phyloP scores from a whole-genome alignment of 371 early-diverging fungal species.

The Sporodiniella umbellata region DNA sequence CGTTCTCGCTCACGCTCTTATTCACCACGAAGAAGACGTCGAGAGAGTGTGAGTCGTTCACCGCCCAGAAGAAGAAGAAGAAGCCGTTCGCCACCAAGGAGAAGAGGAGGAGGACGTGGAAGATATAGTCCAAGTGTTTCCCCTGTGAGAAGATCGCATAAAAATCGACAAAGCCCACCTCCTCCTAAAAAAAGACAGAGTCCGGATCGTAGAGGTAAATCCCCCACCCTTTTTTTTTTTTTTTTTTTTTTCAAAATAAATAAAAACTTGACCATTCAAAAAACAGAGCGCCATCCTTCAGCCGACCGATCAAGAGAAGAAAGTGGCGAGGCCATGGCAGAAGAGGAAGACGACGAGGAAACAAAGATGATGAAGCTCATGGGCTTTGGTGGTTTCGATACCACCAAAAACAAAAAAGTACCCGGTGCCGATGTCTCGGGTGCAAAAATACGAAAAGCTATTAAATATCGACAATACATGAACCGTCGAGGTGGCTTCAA shows the following conservation, averaged over 20 bases:
- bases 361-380: conserved; percentile 61
- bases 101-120: conserved; percentile 5
- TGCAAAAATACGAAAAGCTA: conserved; percentile 69
- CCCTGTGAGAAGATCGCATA: too few species aligned
- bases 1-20: conserved; percentile 27
- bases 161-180: neutral
- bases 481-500: conserved; percentile 94
- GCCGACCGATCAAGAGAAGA: neutral
- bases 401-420: conserved; percentile 81
- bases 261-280: too few species aligned
- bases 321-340: conserved; percentile 8
- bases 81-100: neutral
- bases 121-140: too few species aligned
- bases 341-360: conserved; percentile 41
- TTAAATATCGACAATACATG: conserved; percentile 94
- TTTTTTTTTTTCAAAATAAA: too few species aligned
- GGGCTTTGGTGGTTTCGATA: conserved; percentile 89
- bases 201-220: conserved; percentile 18
- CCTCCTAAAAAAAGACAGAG: conserved; percentile 8
- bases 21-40: conserved; percentile 16
- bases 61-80: conserved; percentile 11
- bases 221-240: conserved; percentile 7
- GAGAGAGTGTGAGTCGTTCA: conserved; percentile 12
- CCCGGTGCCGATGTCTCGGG: conserved; percentile 65
- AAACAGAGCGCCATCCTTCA: conserved; percentile 4